Conservation (phyloP, 164 flowering plant genomes). For the Umbilicus rupestris region DNA sequence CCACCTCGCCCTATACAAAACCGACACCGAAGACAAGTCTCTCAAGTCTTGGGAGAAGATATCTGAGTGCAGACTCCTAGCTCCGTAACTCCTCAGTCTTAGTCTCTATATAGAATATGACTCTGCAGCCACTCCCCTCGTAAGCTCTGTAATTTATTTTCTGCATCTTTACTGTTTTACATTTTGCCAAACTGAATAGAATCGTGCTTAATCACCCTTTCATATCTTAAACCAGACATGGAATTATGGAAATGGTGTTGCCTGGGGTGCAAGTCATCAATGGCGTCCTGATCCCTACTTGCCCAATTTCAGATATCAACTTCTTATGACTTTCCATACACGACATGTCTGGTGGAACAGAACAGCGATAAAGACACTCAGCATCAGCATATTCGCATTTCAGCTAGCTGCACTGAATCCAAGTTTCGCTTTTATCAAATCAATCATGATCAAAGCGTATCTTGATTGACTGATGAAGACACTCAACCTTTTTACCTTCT, state of each 20-base stretch:
- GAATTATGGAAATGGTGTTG: neutral
- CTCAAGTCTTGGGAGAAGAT: constrained; percentile 84
- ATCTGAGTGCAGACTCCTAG: constrained; percentile 37
- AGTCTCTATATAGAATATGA: neutral
- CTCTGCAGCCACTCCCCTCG: neutral
- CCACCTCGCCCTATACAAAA: constrained; percentile 57
- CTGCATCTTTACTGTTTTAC: neutral
- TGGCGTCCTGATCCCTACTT: neutral
- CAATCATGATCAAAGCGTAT: too few species aligned
- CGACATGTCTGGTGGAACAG: too few species aligned
- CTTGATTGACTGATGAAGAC: too few species aligned
- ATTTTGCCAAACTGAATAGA: neutral
- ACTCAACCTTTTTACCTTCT: too few species aligned
- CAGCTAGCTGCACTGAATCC: too few species aligned
- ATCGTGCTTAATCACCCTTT: neutral
- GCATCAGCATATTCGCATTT: too few species aligned
- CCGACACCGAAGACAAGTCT: constrained; percentile 71
- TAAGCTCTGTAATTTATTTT: neutral
- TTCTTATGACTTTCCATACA: too few species aligned
- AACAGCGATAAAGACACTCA: too few species aligned
- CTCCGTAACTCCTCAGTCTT: constrained; percentile 7
- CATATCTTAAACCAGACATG: neutral
- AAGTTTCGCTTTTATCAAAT: too few species aligned
- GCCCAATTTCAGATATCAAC: neutral
- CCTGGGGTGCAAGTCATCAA: neutral